phyloP scores from a whole-genome alignment of 2,329 filamentous ascomycete species.

The Penicillium sp. region DNA sequence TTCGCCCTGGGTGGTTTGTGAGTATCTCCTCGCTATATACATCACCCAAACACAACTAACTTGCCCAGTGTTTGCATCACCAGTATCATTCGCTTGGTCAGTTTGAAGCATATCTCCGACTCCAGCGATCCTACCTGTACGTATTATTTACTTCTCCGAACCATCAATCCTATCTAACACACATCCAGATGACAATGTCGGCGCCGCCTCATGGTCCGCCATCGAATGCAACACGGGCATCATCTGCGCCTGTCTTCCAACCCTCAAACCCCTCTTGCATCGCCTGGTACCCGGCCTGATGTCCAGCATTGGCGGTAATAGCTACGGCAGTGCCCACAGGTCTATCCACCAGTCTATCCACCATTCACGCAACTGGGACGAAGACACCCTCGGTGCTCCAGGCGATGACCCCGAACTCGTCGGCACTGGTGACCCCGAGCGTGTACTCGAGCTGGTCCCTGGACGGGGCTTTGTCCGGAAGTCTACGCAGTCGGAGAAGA shows the following conservation, averaged over 20 bases:
- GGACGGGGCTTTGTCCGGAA: conserved; percentile 7
- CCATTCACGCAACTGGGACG: conserved; percentile 27
- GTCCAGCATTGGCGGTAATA: conserved; percentile 22
- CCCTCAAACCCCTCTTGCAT: conserved; percentile 34
- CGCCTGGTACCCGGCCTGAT: conserved; percentile 29
- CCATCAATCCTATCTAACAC: conserved; percentile 8
- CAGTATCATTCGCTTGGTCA: conserved; percentile 31
- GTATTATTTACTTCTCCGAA: not conserved
- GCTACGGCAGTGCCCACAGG: conserved; percentile 9
- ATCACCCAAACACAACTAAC: not conserved
- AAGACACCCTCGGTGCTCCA: conserved; percentile 25
- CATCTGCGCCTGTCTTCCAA: conserved; percentile 41
- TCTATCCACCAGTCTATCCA: conserved; percentile 15
- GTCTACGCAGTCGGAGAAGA: conserved; percentile 10
- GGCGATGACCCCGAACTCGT: conserved; percentile 27
- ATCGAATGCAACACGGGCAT: conserved; percentile 41
- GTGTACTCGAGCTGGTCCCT: conserved; percentile 20
- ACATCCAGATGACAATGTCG: conserved; percentile 31
- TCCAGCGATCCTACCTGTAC: conserved; percentile 35
- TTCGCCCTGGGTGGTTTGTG: conserved; percentile 41
- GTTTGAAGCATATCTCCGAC: conserved; percentile 30
- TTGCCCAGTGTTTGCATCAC: conserved; percentile 30
- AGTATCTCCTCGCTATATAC: conserved; percentile 6
- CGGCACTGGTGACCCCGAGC: conserved; percentile 22
- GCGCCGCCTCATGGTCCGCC: conserved; percentile 35